Evolutionary conservation across 2,329 filamentous ascomycete genomes (phyloP).

Genomic region (Dothideomycetes sp.): DNA sequence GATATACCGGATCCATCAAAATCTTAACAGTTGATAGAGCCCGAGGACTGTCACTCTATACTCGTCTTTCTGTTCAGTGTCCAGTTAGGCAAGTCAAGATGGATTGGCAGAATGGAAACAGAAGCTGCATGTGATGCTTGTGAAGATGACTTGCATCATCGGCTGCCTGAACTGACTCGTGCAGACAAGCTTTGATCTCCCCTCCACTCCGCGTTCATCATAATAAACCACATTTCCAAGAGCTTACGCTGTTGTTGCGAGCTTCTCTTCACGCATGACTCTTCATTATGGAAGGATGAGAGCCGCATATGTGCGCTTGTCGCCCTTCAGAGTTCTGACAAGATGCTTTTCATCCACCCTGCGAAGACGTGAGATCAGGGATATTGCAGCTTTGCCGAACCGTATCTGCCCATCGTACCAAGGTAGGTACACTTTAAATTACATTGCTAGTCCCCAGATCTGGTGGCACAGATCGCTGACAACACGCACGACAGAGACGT

Average conservation of each 20-base stretch:
- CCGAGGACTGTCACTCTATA: too few species aligned
- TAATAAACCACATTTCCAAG: too few species aligned
- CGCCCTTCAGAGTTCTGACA: conserved; percentile 9
- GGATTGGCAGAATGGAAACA: too few species aligned
- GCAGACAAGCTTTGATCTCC: too few species aligned
- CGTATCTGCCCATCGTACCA: conserved; percentile 54
- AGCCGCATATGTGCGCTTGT: conserved; percentile 16
- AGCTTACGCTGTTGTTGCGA: background rate
- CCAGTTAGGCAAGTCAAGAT: too few species aligned
- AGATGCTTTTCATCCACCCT: conserved; percentile 42
- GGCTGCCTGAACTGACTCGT: too few species aligned
- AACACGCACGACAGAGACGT: conserved; percentile 34
- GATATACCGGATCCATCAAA: too few species aligned
- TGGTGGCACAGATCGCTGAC: conserved; percentile 13
- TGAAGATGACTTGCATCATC: too few species aligned
- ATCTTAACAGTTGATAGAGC: too few species aligned
- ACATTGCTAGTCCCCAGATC: conserved; percentile 22
- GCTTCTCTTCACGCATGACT: background rate
- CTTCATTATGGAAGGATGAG: conserved; percentile 20
- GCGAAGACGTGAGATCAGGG: conserved; percentile 36
- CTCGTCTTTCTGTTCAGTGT: too few species aligned
- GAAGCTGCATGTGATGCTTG: too few species aligned
- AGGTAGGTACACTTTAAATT: conserved; percentile 42
- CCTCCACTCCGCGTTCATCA: background rate
- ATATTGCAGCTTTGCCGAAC: conserved; percentile 39